These are phyloP conservation scores for Fusarium vanettenii DNA, from an alignment of 2,329 filamentous ascomycete genomes.

Conservation along the genomic window DNA sequence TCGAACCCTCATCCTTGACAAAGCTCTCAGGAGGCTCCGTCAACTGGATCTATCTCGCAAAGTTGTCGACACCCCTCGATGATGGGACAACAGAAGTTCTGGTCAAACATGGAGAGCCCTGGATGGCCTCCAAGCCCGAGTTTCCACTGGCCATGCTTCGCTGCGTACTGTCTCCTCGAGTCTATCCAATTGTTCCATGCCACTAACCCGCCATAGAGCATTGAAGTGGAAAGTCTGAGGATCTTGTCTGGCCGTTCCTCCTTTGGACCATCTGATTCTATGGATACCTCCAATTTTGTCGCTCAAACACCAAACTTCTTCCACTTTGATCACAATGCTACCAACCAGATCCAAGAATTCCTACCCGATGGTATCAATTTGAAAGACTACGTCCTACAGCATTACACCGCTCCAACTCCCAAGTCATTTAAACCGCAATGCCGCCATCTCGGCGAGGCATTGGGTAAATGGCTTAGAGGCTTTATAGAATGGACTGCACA, in stretches of 20 bases:
- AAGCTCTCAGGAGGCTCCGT: conserved; percentile 8
- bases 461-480: conserved; percentile 9
- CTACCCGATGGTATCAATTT: background rate
- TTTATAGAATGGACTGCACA: background rate
- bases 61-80: background rate
- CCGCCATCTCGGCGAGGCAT: background rate
- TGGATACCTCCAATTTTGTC: background rate
- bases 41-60: conserved; percentile 7
- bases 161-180: background rate
- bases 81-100: background rate
- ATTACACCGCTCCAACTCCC: background rate
- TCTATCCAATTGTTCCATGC: background rate
- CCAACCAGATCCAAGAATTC: background rate
- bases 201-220: background rate
- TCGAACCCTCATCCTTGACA: background rate
- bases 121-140: conserved; percentile 5
- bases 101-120: conserved; percentile 7
- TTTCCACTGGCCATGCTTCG: background rate
- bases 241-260: background rate
- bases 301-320: background rate
- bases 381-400: background rate
- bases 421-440: background rate
- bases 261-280: background rate
- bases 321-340: background rate
- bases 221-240: conserved; percentile 3